Conservation (phyloP, 768 basidiomycete genomes). For the Boletus insuetus region DNA sequence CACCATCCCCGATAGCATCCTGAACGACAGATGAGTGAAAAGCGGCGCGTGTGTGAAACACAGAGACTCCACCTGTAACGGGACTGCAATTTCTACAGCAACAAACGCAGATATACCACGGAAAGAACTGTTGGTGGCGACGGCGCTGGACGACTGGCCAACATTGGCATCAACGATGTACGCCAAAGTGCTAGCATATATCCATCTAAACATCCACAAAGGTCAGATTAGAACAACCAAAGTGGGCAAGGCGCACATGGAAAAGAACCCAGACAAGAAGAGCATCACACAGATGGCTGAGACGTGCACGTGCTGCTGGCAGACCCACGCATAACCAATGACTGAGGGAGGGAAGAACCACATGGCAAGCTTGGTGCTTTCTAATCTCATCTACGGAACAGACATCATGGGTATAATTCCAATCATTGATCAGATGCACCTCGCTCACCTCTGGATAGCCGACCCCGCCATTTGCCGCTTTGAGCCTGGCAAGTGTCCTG, state of each 20-base stretch:
- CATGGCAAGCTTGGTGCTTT: constrained; percentile 60
- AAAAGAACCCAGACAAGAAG: constrained; percentile 71
- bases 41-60: neutral
- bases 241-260: constrained; percentile 50
- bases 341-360: constrained; percentile 52
- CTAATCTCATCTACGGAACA: constrained; percentile 61
- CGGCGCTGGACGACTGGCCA: constrained; percentile 75
- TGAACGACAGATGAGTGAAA: constrained; percentile 23
- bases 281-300: constrained; percentile 71
- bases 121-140: constrained; percentile 74
- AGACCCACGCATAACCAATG: constrained; percentile 77
- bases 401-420: neutral
- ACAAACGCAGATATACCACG: constrained; percentile 68
- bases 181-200: constrained; percentile 71
- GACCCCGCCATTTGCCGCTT: constrained; percentile 45
- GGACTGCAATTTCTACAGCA: constrained; percentile 71
- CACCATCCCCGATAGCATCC: constrained; percentile 76
- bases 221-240: neutral
- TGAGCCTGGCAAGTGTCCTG: constrained; percentile 42
- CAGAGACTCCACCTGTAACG: constrained; percentile 47
- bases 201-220: constrained; percentile 40
- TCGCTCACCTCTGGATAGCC: constrained; percentile 62
- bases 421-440: too few relatives aligned
- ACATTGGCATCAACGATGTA: constrained; percentile 88
- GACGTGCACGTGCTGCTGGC: constrained; percentile 59